phyloP scores from a whole-genome alignment of 2,329 filamentous ascomycete genomes.

The Furcasterigmium furcatum region DNA sequence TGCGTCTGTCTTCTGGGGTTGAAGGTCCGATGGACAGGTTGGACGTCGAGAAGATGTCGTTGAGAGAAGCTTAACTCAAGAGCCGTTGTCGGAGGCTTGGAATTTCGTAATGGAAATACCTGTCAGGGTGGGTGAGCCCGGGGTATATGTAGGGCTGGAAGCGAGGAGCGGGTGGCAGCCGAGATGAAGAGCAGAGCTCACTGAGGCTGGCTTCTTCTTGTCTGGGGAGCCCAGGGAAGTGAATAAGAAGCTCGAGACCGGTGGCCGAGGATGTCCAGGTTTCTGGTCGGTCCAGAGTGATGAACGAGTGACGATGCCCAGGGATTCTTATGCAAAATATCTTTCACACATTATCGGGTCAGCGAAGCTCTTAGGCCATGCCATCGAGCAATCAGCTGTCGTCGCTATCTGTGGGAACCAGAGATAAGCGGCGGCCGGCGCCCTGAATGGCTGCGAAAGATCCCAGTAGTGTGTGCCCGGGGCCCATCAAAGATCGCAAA shows the following conservation, averaged over 20 bases:
- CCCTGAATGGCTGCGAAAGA: background rate
- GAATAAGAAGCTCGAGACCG: background rate
- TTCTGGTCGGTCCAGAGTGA: background rate
- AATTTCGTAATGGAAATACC: background rate
- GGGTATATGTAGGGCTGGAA: background rate
- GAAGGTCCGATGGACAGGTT: background rate
- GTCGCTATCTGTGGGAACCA: constrained; percentile 3
- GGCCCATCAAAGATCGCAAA: background rate
- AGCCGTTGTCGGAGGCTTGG: background rate
- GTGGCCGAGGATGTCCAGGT: background rate
- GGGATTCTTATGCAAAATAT: background rate
- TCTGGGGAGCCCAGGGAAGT: no score
- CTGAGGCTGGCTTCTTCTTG: no score
- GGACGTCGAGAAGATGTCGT: background rate
- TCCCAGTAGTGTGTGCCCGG: constrained; percentile 1
- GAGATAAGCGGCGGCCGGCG: constrained; percentile 4
- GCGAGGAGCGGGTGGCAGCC: no score
- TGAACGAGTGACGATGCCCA: background rate
- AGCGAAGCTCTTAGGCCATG: constrained; percentile 3
- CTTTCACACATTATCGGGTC: background rate
- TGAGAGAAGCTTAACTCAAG: background rate
- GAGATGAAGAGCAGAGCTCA: no score
- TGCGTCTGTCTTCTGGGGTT: constrained; percentile 4
- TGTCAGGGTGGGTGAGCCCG: background rate
- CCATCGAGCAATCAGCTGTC: constrained; percentile 1